phyloP scores from a whole-genome alignment of 2,329 filamentous ascomycete genomes.

The Pseudonectria buxi region DNA sequence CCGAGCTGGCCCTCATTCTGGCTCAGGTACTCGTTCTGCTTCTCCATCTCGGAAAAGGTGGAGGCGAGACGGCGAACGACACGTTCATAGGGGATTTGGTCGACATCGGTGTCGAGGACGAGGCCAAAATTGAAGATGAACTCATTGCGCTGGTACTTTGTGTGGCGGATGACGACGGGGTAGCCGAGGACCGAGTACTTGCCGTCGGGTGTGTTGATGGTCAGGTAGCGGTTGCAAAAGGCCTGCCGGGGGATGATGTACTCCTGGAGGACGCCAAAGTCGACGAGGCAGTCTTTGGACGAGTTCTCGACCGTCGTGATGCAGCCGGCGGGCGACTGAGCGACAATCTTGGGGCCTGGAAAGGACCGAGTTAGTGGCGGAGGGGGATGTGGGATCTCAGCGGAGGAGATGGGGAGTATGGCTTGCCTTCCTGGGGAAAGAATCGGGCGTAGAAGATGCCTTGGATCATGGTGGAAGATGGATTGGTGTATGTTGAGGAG shows the following conservation, averaged over 20 bases:
- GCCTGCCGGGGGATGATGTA: slow-evolving; percentile 94
- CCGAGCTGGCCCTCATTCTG: slow-evolving; percentile 40
- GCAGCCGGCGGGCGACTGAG: slow-evolving; percentile 56
- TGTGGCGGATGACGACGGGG: slow-evolving; percentile 78
- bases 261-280: slow-evolving; percentile 79
- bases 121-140: slow-evolving; percentile 99
- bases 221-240: slow-evolving; percentile 87
- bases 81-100: slow-evolving; percentile 73
- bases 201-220: slow-evolving; percentile 63
- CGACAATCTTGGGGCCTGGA: slow-evolving; percentile 54
- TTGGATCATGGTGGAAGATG: slow-evolving; percentile 49
- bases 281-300: slow-evolving; percentile 56
- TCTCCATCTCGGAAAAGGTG: slow-evolving; percentile 83
- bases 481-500: slow-evolving; percentile 10
- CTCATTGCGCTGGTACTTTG: slow-evolving; percentile 82
- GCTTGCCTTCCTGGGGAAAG: slow-evolving; percentile 55
- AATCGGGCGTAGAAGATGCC: slow-evolving; percentile 67
- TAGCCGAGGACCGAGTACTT: slow-evolving; percentile 77
- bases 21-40: slow-evolving; percentile 79
- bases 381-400: too few relatives aligned
- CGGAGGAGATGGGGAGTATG: background rate
- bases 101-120: slow-evolving; percentile 59
- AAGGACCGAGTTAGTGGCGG: background rate
- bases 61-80: slow-evolving; percentile 81
- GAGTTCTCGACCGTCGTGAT: slow-evolving; percentile 41